phyloP scores from a whole-genome alignment of 2,329 filamentous ascomycete genomes.

The Sarocladium brachiariae region DNA sequence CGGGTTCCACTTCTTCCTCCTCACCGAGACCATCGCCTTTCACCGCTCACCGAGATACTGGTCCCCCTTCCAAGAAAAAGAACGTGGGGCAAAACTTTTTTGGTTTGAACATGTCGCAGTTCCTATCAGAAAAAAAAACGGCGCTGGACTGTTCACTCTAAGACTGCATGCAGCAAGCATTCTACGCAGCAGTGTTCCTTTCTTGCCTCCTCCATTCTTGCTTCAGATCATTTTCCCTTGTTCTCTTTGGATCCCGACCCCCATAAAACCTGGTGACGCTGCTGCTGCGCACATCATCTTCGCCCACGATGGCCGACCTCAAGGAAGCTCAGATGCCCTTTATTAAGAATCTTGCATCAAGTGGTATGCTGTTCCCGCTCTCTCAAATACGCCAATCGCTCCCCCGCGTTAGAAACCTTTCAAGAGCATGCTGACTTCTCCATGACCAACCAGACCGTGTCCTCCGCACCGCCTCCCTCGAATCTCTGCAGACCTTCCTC shows the following conservation, averaged over 20 bases:
- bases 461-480: slow-evolving; percentile 69
- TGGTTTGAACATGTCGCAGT: no score
- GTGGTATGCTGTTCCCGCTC: slow-evolving; percentile 63
- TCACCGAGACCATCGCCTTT: neutral
- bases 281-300: neutral
- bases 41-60: slow-evolving; percentile 8
- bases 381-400: no score
- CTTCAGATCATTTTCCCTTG: no score
- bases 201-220: no score
- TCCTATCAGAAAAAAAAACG: neutral
- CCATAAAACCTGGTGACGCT: no score
- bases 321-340: slow-evolving; percentile 57
- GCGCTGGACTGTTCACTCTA: neutral
- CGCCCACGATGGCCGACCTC: slow-evolving; percentile 30
- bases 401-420: no score
- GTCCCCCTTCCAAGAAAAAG: neutral
- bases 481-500: slow-evolving; percentile 73
- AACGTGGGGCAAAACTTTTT: slow-evolving; percentile 10
- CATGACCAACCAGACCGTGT: slow-evolving; percentile 59
- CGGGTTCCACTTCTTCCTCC: no score
- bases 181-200: no score
- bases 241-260: neutral
- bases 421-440: no score
- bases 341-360: slow-evolving; percentile 76
- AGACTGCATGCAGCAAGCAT: no score